Evolutionary conservation across 768 basidiomycete genomes (phyloP).

Genomic region (Lanmaoa rubissima): DNA sequence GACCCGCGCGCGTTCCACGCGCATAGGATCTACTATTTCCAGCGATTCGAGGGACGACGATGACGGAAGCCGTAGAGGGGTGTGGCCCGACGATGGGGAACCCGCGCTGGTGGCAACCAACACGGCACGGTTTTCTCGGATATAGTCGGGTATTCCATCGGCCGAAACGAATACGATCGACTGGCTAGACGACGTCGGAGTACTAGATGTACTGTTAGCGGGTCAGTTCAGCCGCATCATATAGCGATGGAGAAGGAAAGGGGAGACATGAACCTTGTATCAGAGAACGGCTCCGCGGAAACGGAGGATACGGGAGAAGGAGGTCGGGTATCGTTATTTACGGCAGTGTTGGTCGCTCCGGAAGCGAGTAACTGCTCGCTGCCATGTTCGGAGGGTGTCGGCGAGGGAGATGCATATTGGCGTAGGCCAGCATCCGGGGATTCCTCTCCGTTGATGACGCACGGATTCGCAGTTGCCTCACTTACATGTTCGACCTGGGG

Average conservation of each 20-base stretch:
- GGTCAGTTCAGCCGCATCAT: background rate
- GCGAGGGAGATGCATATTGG: slow-evolving; percentile 18
- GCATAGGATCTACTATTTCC: background rate
- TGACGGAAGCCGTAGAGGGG: slow-evolving; percentile 22
- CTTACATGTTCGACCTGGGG: background rate
- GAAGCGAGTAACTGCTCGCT: slow-evolving; percentile 11
- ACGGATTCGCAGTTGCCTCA: background rate
- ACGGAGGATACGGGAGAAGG: slow-evolving; percentile 13
- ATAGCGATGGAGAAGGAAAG: background rate
- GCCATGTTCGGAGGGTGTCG: slow-evolving; percentile 30
- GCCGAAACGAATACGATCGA: slow-evolving; percentile 32
- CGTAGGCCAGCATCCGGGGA: background rate
- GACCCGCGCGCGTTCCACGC: background rate
- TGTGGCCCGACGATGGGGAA: slow-evolving; percentile 20
- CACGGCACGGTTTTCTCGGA: slow-evolving; percentile 31
- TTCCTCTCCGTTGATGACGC: background rate
- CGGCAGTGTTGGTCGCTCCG: background rate
- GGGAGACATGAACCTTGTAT: slow-evolving; percentile 13
- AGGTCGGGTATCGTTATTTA: slow-evolving; percentile 4
- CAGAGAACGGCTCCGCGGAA: slow-evolving; percentile 12
- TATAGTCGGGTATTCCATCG: slow-evolving; percentile 30
- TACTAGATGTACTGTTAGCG: slow-evolving; percentile 2
- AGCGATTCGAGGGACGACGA: slow-evolving; percentile 25
- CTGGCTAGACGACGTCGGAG: slow-evolving; percentile 14
- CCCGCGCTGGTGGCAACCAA: slow-evolving; percentile 30